Evolutionary conservation across 306 rosid genomes (phyloP), one percentile per base, ranked within the genome.

Genomic region (Casuarina glauca): DNA sequence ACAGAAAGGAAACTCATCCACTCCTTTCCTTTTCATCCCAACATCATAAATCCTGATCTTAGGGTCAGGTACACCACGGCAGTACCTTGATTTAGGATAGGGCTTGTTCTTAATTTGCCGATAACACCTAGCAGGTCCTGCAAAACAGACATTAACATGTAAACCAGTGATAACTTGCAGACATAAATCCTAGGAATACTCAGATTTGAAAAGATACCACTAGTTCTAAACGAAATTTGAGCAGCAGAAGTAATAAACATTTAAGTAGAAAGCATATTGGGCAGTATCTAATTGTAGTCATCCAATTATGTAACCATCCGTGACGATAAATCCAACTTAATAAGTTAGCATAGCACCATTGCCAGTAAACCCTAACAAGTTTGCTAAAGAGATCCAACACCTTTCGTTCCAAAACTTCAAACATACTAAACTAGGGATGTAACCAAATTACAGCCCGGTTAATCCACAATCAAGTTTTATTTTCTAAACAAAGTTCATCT

Each of bases 41-140:
- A 93, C 98, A 78, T 93, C 98, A 52, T 93, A 93, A 82, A 93
- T 93, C 55, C 98, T 88, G 84, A 93, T 93, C 90, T 93, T 93
- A 0, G 98, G 87, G 82, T 93, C 97, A 10, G 98, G 97, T 62
- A 93, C 98, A 78, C 98, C 98, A 62, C 97, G 97, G 51, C 97
- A 93, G 73, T 72, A 93, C 10, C 98, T 91, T n/a, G 98, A 93
- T 53, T 93, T 93, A 0, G 97, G 97, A 74, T 93, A 93, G 1
- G 98, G 92, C 49, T 91, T 91, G 82, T 91, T 93, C 58, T 93
- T 90, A 0, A 93, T 93, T 79, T 91, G 97, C 9, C 96, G 80
- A 58, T 93, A 91, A 70, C 97, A 93, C 46, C 98, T 89, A 12
- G 96, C 98, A 46, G 97, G 98, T 72, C 97, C 94, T 93, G 55